Percentiles rank a stretch among this genome's conserved stretches.
phyloP scores from a whole-genome alignment of 208 protist species.

The Leishmania guyanensis region DNA sequence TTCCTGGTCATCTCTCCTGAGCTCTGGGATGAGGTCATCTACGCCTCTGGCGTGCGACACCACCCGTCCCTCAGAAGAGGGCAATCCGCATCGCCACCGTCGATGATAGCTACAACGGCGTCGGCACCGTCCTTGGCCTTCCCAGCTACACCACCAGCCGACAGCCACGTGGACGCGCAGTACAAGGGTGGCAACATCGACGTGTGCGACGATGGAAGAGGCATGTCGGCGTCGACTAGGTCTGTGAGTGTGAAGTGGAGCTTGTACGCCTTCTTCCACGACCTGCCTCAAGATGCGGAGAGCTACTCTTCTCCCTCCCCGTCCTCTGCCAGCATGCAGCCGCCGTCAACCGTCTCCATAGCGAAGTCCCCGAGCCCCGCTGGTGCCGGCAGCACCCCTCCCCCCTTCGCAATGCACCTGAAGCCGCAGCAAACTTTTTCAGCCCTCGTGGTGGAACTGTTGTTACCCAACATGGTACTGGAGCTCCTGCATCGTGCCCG shows the following conservation, averaged over 20 bases:
- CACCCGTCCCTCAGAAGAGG: not conserved
- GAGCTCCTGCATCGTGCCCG: slow-evolving; percentile 6
- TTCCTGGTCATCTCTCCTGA: slow-evolving; percentile 31
- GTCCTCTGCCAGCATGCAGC: not conserved
- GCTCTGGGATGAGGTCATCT: slow-evolving; percentile 32
- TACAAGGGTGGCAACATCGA: not conserved
- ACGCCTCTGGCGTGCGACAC: slow-evolving; percentile 25
- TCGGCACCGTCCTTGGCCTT: not conserved
- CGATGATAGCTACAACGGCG: not conserved
- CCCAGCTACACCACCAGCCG: not conserved
- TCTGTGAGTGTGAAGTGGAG: not conserved
- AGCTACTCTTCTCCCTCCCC: not conserved
- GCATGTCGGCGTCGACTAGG: not conserved
- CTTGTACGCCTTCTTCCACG: not conserved
- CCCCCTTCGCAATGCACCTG: not conserved
- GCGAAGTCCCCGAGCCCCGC: not conserved
- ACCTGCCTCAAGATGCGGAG: not conserved
- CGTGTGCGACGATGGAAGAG: not conserved
- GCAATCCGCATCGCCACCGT: not conserved
- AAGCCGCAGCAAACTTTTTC: slow-evolving; percentile 12
- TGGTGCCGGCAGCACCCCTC: not conserved
- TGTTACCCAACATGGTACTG: slow-evolving; percentile 27
- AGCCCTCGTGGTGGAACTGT: slow-evolving; percentile 22
- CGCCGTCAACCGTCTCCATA: slow-evolving; percentile 1
- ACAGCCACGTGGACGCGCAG: not conserved